Conservation (phyloP, 139 green algal genomes). For the Asterochloris sp. region DNA sequence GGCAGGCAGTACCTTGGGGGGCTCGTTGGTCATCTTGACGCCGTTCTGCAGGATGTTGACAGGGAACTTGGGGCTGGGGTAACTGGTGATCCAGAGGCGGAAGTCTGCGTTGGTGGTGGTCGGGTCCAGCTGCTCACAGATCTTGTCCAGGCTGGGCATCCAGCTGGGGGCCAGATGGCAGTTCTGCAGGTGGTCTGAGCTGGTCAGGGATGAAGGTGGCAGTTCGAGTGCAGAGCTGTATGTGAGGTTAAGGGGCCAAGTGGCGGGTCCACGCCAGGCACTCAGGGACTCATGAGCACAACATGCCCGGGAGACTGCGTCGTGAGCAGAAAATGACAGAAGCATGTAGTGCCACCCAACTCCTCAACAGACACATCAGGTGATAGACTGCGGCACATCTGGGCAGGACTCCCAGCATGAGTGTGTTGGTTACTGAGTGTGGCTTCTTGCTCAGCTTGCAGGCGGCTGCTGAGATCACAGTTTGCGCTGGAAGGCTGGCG, state of each 20-base stretch:
- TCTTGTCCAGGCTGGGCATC: constrained; percentile 69
- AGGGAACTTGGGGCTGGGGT: constrained; percentile 52
- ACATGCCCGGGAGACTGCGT: background rate
- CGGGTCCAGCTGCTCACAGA: constrained; percentile 66
- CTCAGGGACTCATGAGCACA: no score
- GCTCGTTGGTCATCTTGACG: constrained; percentile 82
- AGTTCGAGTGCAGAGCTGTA: background rate
- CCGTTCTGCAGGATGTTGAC: constrained; percentile 38
- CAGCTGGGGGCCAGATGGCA: constrained; percentile 70
- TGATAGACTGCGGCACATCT: no score
- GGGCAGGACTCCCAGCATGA: no score
- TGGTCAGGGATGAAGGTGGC: background rate
- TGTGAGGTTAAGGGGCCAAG: no score
- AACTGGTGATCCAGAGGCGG: constrained; percentile 72
- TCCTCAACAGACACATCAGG: no score
- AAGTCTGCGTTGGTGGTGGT: constrained; percentile 60
- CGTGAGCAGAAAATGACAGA: background rate
- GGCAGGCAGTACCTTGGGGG: constrained; percentile 47
- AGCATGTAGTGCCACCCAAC: no score
- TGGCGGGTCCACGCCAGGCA: no score
- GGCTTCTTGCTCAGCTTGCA: no score
- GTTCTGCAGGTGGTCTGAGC: constrained; percentile 41
- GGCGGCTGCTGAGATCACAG: no score
- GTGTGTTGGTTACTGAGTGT: no score
- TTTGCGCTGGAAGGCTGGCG: no score